Conservation (phyloP, 352 stramenopile species). For the Phytophthora ohioensis region DNA sequence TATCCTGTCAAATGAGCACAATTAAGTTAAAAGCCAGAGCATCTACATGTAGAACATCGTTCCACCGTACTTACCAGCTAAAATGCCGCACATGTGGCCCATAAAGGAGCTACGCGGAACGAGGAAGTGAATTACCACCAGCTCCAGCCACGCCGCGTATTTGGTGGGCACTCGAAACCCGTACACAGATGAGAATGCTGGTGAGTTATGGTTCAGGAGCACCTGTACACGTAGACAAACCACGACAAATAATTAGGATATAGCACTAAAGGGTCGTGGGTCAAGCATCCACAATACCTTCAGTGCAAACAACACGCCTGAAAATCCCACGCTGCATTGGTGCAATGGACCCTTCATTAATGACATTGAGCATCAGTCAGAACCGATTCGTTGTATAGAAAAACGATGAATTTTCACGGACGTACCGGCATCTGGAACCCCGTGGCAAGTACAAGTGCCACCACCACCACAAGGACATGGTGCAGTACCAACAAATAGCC, state of each 20-base stretch:
- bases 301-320: constrained; percentile 79
- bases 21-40: constrained; percentile 1
- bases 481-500: constrained; percentile 68
- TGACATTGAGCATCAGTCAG: not conserved
- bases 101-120: constrained; percentile 86
- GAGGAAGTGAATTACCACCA: constrained; percentile 89
- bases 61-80: constrained; percentile 59
- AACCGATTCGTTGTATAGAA: not conserved
- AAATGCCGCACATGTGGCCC: constrained; percentile 89
- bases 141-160: constrained; percentile 90
- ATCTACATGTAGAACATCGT: not conserved
- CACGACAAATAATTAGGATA: too few species aligned
- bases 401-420: not conserved
- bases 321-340: constrained; percentile 86
- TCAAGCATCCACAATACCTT: constrained; percentile 52
- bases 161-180: constrained; percentile 86
- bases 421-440: constrained; percentile 40
- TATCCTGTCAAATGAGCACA: constrained; percentile 30
- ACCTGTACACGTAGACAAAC: constrained; percentile 52
- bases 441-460: constrained; percentile 42
- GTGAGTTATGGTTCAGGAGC: constrained; percentile 83
- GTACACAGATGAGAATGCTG: constrained; percentile 65
- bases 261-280: too few species aligned
- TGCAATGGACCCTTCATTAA: constrained; percentile 46
- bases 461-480: constrained; percentile 63